These are phyloP conservation scores for Quercus mongolica DNA, from an alignment of 306 rosid genomes.

Conservation along the genomic window DNA sequence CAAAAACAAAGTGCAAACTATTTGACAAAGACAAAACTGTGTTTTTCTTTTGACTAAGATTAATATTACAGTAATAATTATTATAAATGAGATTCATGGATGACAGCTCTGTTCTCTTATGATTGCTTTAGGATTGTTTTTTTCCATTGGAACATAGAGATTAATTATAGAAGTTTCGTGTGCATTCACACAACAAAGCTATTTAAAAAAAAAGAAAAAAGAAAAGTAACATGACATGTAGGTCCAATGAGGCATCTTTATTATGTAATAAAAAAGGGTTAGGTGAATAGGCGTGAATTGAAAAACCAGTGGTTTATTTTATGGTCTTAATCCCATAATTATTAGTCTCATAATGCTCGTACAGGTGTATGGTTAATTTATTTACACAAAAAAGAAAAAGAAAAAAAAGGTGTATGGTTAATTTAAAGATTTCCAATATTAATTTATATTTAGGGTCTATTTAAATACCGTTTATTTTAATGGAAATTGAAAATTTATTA, in stretches of 20 bases:
- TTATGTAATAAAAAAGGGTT: not conserved
- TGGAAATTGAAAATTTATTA: no score
- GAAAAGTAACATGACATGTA: constrained; percentile 7
- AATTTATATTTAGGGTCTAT: not conserved
- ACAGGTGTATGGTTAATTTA: not conserved
- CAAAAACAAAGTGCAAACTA: no score
- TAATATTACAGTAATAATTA: not conserved
- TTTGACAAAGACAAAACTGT: no score
- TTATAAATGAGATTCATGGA: constrained; percentile 24
- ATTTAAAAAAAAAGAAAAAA: not conserved
- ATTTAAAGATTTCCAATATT: not conserved
- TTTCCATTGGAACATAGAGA: not conserved
- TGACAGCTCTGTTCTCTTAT: constrained; percentile 33
- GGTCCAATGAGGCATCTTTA: constrained; percentile 15
- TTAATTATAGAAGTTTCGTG: not conserved
- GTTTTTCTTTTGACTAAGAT: not conserved
- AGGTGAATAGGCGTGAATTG: constrained; percentile 2
- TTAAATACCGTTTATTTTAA: fast-evolving
- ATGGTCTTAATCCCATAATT: not conserved
- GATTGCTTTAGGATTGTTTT: constrained; percentile 11
- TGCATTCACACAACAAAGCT: not conserved
- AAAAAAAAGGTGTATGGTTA: not conserved
- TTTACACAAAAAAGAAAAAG: no score
- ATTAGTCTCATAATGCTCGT: constrained; percentile 4
- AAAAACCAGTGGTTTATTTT: not conserved